Evolutionary conservation across 441 rosid species (phyloP), one percentile per base, ranked within the genome.

Genomic region (Eruca vesicaria): DNA sequence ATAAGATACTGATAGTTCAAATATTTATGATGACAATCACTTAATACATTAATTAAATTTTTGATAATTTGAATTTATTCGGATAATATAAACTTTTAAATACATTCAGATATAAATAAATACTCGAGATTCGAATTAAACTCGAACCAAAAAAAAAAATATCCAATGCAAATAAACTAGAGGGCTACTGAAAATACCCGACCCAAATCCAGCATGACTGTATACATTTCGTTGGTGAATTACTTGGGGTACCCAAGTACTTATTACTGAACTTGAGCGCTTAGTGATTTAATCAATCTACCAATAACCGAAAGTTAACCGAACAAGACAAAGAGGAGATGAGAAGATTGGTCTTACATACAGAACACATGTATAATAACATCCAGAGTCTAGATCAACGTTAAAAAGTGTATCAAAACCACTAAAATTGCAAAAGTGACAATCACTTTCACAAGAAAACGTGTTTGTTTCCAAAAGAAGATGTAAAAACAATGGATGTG

Each of bases 381-480:
- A 63, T 63, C 71, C 59, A 45, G n/a, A 58, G 52, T 55, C 50
- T n/a, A 68, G 58, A 62, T 7, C 56, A 57, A 55, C 52, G 23
- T 18, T 56, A 63, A 70, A 38, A 77, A 67, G 61, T 78, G 73
- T 60, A 72, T 67, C 65, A 67, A 61, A 72, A 67, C 52, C 53
- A 62, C 81, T 78, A 78, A 67, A 72, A 61, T 53, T 72, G 28
- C 59, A 63, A 38, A 78, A 61, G 73, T 72, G 69, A 72, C 77
- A 61, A 60, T 72, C 59, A 72, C 23, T 78, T 59, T 66, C 68
- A 71, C 72, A 71, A 64, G 72, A 58, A 77, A 58, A 66, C 65
- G 76, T 71, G 67, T 65, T 18, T 50, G 56, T 50, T 50, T 50
- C 72, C 76, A 57, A 58, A 70, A 43, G 18, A 48, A 45, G 31